A percentile compares a stretch with the other conserved stretches of the same genome.
phyloP scores from a whole-genome alignment of 805 yeast genomes.

The Wickerhamiella hasegawae region DNA sequence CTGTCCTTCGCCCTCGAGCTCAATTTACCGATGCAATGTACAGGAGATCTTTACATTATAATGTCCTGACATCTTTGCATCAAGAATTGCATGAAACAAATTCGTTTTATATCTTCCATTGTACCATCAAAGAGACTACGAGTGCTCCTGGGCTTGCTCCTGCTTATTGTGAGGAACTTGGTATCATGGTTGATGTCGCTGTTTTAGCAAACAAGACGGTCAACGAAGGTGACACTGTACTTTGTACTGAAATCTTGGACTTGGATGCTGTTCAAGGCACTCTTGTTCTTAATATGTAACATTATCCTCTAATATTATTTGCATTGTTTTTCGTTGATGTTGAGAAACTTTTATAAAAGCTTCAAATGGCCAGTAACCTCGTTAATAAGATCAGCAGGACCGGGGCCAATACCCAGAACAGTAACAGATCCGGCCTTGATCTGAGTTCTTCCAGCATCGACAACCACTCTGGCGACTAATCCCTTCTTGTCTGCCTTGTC shows the following conservation, averaged over 20 bases:
- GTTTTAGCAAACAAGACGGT: not conserved
- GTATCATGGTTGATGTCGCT: not conserved
- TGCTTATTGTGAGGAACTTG: not conserved
- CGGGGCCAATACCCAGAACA: constrained; percentile 94
- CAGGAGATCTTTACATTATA: not conserved
- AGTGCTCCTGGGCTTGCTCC: not conserved
- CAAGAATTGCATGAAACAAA: not conserved
- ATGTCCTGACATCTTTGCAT: not conserved
- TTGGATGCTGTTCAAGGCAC: not conserved
- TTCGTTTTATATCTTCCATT: not conserved
- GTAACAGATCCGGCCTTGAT: constrained; percentile 94
- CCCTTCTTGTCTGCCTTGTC: constrained; percentile 71
- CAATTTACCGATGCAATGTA: not conserved
- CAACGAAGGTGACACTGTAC: not conserved
- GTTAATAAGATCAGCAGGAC: constrained; percentile 65
- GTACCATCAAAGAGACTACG: not conserved
- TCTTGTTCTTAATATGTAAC: not conserved
- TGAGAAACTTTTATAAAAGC: constrained; percentile 35
- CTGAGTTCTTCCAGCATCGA: constrained; percentile 96
- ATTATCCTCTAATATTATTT: too few species aligned
- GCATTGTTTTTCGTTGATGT: too few species aligned
- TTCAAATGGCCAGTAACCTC: constrained; percentile 67
- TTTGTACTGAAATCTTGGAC: constrained; percentile 1
- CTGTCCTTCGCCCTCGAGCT: not conserved
- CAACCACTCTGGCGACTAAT: constrained; percentile 64